Evolutionary conservation across 2,329 filamentous ascomycete species (phyloP).

Genomic region (Tolypocladium ovalisporum): DNA sequence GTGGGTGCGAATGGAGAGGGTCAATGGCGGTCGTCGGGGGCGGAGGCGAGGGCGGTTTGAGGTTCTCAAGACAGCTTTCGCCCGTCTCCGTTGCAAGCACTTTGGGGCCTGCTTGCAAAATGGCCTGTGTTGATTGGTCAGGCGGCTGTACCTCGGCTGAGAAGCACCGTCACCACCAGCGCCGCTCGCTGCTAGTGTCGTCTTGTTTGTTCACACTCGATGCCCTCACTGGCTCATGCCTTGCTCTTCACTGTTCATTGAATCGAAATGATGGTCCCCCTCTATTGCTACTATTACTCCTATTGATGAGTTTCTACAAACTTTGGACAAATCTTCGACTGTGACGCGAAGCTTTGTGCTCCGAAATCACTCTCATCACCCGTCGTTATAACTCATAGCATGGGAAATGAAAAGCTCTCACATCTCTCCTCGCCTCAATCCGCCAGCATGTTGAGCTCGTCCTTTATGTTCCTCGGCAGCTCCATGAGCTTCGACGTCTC

Average conservation of each 20-base stretch:
- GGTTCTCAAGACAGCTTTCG: slow-evolving; percentile 15
- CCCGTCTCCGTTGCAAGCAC: slow-evolving; percentile 6
- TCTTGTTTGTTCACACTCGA: background rate
- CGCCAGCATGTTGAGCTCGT: slow-evolving; percentile 1
- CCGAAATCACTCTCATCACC: too few relatives aligned
- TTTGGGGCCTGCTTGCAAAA: slow-evolving; percentile 12
- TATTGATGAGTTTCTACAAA: too few relatives aligned
- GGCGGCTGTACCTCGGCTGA: slow-evolving; percentile 9
- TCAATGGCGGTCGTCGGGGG: slow-evolving; percentile 9
- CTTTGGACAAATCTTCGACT: background rate
- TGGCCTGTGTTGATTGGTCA: slow-evolving; percentile 11
- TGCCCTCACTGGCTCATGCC: background rate
- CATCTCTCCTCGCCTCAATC: background rate
- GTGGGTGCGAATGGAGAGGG: slow-evolving; percentile 9
- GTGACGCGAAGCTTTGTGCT: background rate
- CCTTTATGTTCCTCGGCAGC: slow-evolving; percentile 6
- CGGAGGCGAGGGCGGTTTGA: slow-evolving; percentile 10
- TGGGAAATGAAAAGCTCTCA: background rate
- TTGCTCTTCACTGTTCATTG: background rate
- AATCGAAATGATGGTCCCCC: background rate
- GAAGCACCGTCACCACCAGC: background rate
- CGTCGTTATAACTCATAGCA: background rate
- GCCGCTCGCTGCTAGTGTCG: background rate
- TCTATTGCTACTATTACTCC: background rate
- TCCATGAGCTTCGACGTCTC: slow-evolving; percentile 9